phyloP scores from a whole-genome alignment of 2,329 filamentous ascomycete species.

The Apiospora koreana region DNA sequence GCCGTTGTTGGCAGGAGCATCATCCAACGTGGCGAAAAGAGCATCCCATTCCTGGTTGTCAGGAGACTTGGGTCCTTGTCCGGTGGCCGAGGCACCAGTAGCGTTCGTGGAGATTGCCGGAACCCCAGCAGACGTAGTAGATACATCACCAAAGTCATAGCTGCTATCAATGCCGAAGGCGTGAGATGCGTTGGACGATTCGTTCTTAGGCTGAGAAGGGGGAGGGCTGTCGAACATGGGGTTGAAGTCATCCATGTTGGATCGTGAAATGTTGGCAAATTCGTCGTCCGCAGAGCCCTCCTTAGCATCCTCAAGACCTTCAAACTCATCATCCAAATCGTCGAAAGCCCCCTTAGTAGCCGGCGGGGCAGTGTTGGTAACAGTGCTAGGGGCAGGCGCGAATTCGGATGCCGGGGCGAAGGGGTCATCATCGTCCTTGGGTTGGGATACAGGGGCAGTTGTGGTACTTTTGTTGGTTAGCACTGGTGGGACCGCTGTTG shows the following conservation, averaged over 20 bases:
- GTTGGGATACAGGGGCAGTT: constrained; percentile 32
- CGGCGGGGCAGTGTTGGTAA: constrained; percentile 33
- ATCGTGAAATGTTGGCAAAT: constrained; percentile 72
- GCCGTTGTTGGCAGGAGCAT: constrained; percentile 35
- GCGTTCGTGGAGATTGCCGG: constrained; percentile 29
- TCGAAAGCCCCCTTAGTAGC: constrained; percentile 62
- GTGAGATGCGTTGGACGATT: constrained; percentile 46
- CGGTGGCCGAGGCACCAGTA: constrained; percentile 34
- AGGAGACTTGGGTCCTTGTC: constrained; percentile 40
- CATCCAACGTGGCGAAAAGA: constrained; percentile 82
- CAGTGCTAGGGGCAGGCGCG: constrained; percentile 36
- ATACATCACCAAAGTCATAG: constrained; percentile 58
- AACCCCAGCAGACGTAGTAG: constrained; percentile 34
- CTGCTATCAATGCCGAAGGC: constrained; percentile 57
- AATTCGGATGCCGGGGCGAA: constrained; percentile 32
- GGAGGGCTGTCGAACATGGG: constrained; percentile 72
- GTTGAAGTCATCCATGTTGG: constrained; percentile 76
- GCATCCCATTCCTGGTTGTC: constrained; percentile 88
- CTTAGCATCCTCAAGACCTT: constrained; percentile 81
- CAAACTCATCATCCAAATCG: constrained; percentile 78
- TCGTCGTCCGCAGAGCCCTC: constrained; percentile 80
- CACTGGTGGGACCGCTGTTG: constrained; percentile 13
- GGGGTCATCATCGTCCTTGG: constrained; percentile 34
- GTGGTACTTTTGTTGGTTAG: constrained; percentile 25
- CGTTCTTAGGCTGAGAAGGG: constrained; percentile 54